These are phyloP conservation scores for Panus rudis DNA, from an alignment of 768 basidiomycete genomes.

Conservation along the genomic window DNA sequence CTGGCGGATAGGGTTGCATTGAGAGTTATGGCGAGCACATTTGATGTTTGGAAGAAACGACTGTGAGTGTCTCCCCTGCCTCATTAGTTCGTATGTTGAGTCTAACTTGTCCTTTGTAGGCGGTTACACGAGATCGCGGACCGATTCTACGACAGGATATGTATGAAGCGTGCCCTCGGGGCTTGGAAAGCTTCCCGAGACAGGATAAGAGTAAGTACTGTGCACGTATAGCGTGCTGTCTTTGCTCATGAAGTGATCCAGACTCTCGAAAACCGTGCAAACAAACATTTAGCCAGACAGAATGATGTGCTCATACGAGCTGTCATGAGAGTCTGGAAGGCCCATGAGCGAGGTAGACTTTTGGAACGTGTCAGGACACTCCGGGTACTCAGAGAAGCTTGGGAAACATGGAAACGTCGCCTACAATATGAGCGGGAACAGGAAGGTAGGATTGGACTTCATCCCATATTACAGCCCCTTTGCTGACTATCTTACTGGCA, in stretches of 20 bases:
- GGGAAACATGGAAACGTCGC: conserved; percentile 44
- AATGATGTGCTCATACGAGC: conserved; percentile 54
- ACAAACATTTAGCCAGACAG: conserved; percentile 49
- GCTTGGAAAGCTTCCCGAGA: conserved; percentile 51
- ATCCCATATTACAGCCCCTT: background rate
- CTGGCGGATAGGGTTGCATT: conserved; percentile 38
- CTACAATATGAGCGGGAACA: conserved; percentile 31
- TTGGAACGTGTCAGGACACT: conserved; percentile 45
- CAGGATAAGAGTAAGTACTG: conserved; percentile 41
- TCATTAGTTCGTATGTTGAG: background rate
- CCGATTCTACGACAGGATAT: conserved; percentile 31
- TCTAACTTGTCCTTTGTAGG: conserved; percentile 26
- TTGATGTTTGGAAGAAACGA: conserved; percentile 52
- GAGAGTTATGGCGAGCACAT: conserved; percentile 40
- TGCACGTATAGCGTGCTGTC: background rate
- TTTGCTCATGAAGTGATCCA: conserved; percentile 22
- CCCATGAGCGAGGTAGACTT: conserved; percentile 53
- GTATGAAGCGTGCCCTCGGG: conserved; percentile 40
- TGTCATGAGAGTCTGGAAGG: conserved; percentile 58
- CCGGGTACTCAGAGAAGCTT: conserved; percentile 39
- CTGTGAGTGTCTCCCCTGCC: conserved; percentile 34
- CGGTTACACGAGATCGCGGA: conserved; percentile 36
- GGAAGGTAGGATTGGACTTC: conserved; percentile 45
- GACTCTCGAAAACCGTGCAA: conserved; percentile 49
- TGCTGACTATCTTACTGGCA: conserved; percentile 15